These are phyloP conservation scores for Wickerhamiella pararugosa DNA, from an alignment of 1,139 yeast species.

Conservation along the genomic window DNA sequence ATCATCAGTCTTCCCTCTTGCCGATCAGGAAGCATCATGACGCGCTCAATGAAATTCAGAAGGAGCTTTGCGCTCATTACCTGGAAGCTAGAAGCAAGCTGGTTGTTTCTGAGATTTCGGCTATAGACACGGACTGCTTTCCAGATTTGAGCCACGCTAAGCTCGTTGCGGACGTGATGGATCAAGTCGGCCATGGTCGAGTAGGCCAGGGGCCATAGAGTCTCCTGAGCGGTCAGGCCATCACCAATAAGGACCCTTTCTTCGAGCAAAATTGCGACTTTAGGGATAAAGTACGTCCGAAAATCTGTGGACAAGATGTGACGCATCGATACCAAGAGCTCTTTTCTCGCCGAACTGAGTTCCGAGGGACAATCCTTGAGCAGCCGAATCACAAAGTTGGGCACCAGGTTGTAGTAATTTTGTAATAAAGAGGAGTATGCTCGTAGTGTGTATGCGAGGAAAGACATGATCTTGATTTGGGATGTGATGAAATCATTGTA, in stretches of 20 bases:
- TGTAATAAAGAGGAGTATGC: constrained; percentile 58
- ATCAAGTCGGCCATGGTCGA: constrained; percentile 93
- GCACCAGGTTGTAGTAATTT: constrained; percentile 56
- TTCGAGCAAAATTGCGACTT: constrained; percentile 70
- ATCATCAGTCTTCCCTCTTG: constrained; percentile 71
- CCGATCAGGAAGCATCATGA: constrained; percentile 68
- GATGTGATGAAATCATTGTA: constrained; percentile 84
- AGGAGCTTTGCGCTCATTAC: constrained; percentile 92
- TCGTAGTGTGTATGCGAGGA: constrained; percentile 82
- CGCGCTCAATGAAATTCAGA: constrained; percentile 75
- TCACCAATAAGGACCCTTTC: constrained; percentile 83
- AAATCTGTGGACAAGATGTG: constrained; percentile 86
- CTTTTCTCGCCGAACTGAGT: constrained; percentile 81
- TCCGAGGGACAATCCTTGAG: constrained; percentile 97
- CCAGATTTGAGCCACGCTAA: constrained; percentile 75
- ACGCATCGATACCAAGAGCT: constrained; percentile 82
- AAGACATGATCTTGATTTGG: constrained; percentile 96
- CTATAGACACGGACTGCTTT: constrained; percentile 78
- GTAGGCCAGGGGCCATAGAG: constrained; percentile 77
- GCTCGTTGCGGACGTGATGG: constrained; percentile 77
- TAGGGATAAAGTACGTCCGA: constrained; percentile 67
- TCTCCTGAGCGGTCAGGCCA: constrained; percentile 82
- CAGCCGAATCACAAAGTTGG: constrained; percentile 72
- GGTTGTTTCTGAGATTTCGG: constrained; percentile 61
- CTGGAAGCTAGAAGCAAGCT: constrained; percentile 81